These are phyloP conservation scores for Phaffia rhodozyma DNA, from an alignment of 1,284 basidiomycete species.

Conservation along the genomic window DNA sequence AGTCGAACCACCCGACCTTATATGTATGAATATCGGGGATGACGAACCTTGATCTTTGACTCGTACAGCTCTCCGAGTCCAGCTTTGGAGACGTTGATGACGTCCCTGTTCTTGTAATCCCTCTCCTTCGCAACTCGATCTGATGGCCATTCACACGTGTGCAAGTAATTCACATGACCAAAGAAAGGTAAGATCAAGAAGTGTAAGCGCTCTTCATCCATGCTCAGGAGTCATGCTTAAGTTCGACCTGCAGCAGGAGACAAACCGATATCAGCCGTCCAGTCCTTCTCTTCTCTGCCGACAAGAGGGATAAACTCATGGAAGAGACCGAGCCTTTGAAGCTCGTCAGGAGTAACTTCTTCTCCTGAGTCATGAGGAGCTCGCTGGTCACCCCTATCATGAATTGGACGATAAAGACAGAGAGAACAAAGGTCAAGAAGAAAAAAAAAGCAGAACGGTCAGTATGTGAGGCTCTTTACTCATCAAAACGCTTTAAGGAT, in stretches of 20 bases:
- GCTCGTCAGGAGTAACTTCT: constrained; percentile 41
- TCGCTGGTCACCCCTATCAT: constrained; percentile 54
- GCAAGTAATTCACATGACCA: too few relatives aligned
- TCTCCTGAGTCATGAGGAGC: constrained; percentile 57
- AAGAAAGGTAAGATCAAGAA: background rate
- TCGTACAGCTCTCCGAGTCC: constrained; percentile 68
- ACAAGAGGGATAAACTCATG: constrained; percentile 52
- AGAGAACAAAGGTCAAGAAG: background rate
- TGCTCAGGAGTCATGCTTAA: too few relatives aligned
- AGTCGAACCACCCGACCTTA: background rate
- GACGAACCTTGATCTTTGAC: constrained; percentile 48
- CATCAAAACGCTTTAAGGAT: too few relatives aligned
- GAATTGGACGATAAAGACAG: background rate
- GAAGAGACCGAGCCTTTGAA: constrained; percentile 49
- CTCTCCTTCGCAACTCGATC: constrained; percentile 51
- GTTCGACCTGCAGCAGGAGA: background rate
- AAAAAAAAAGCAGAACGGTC: background rate
- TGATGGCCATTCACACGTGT: constrained; percentile 26
- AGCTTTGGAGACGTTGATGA: constrained; percentile 58
- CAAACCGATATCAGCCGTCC: constrained; percentile 39
- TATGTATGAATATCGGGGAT: background rate
- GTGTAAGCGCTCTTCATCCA: too few relatives aligned
- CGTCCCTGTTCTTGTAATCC: constrained; percentile 66
- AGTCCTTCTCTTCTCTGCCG: constrained; percentile 30
- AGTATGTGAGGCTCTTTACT: background rate